Conservation (phyloP, 805 yeast species). For the Wickerhamiella lipophila region DNA sequence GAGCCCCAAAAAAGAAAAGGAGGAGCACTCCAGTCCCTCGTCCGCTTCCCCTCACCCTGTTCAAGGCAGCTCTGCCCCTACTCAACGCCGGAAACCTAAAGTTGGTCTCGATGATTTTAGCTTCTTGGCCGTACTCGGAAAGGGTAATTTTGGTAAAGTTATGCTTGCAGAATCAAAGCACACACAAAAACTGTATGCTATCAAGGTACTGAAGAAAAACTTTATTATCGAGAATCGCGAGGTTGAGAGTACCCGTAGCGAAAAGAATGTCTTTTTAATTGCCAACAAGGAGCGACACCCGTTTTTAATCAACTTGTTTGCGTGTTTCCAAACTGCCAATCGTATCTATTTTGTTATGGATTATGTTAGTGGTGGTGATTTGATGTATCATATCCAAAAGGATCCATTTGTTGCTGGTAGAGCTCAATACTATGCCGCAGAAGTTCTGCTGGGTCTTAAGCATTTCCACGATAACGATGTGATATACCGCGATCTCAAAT, state of each 20-base stretch:
- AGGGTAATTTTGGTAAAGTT: constrained; percentile 97
- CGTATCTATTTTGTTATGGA: constrained; percentile 98
- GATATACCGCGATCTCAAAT: constrained; percentile 75
- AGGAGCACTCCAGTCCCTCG: background rate
- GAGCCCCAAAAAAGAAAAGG: background rate
- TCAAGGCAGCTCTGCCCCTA: background rate
- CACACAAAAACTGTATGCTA: constrained; percentile 74
- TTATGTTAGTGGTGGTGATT: constrained; percentile 93
- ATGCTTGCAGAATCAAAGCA: constrained; percentile 91
- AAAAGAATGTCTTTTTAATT: constrained; percentile 73
- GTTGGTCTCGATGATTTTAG: constrained; percentile 90
- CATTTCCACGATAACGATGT: constrained; percentile 93
- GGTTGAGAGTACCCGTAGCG: constrained; percentile 87
- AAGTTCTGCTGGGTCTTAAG: constrained; percentile 79
- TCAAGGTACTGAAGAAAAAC: constrained; percentile 91
- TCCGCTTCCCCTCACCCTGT: background rate
- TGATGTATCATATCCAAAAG: constrained; percentile 98
- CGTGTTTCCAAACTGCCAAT: constrained; percentile 96
- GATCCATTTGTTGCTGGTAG: constrained; percentile 76
- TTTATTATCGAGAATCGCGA: constrained; percentile 92
- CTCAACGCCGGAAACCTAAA: constrained; percentile 19
- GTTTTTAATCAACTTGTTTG: constrained; percentile 75
- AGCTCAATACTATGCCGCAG: constrained; percentile 97
- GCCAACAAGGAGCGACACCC: constrained; percentile 89
- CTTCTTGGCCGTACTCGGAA: constrained; percentile 87